Evolutionary conservation across 495 filamentous ascomycete genomes (phyloP).

Genomic region (Trichoderma asperelloides): DNA sequence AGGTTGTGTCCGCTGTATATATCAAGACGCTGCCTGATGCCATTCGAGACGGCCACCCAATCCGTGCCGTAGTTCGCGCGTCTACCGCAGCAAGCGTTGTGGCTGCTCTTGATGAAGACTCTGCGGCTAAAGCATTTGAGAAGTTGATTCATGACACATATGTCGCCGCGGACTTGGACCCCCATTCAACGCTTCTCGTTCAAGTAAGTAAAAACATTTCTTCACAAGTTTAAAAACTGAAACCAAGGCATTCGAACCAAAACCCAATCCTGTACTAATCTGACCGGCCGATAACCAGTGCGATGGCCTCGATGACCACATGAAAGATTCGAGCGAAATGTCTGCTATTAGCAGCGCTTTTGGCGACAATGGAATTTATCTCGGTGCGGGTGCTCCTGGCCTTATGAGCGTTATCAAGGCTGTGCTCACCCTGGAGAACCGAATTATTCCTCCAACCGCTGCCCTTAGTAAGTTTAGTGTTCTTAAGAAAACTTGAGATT

Average conservation of each 20-base stretch:
- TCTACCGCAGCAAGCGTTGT: conserved; percentile 14
- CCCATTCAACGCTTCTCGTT: neutral
- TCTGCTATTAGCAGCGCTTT: conserved; percentile 25
- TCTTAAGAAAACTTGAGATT: conserved; percentile 6
- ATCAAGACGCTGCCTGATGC: conserved; percentile 43
- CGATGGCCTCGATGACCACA: conserved; percentile 26
- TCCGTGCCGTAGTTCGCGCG: conserved; percentile 42
- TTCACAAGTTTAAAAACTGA: too few relatives aligned
- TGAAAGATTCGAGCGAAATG: conserved; percentile 31
- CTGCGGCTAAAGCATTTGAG: neutral
- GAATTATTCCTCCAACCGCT: conserved; percentile 24
- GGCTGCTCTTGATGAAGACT: neutral
- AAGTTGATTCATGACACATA: neutral
- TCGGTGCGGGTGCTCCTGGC: conserved; percentile 42
- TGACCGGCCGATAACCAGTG: conserved; percentile 3
- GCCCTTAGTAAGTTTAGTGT: neutral
- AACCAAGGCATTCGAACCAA: neutral
- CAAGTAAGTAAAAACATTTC: neutral
- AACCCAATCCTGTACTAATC: neutral
- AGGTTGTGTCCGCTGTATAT: conserved; percentile 24
- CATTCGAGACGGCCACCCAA: conserved; percentile 36
- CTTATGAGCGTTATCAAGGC: conserved; percentile 42
- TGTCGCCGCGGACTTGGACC: neutral
- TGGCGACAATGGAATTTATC: conserved; percentile 24
- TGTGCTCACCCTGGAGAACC: conserved; percentile 37